Evolutionary conservation across 2,329 filamentous ascomycete genomes (phyloP).

Genomic region (Colletotrichum plurivorum): DNA sequence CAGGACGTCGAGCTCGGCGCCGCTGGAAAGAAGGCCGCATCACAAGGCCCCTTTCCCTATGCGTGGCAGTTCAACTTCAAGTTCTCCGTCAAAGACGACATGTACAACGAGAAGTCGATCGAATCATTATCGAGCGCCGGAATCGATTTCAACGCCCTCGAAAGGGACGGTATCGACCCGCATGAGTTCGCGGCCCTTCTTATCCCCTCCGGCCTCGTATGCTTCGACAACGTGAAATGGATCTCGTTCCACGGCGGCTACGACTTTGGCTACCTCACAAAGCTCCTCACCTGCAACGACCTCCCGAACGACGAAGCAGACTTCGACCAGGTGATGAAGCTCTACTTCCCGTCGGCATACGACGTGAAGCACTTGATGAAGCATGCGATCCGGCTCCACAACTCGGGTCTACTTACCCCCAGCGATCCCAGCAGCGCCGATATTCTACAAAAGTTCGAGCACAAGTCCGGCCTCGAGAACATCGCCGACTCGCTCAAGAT

Average conservation of each 20-base stretch:
- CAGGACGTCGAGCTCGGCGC: conserved; percentile 57
- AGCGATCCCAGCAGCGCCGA: conserved; percentile 76
- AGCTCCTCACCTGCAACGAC: conserved; percentile 86
- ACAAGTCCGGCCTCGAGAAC: conserved; percentile 92
- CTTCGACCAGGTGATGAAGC: conserved; percentile 89
- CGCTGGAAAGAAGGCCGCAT: conserved; percentile 56
- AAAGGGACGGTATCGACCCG: conserved; percentile 91
- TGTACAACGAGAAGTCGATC: conserved; percentile 97
- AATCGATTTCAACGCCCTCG: conserved; percentile 89
- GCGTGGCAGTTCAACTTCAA: conserved; percentile 99
- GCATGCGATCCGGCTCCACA: conserved; percentile 81
- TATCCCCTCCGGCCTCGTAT: conserved; percentile 91
- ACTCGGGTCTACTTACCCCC: conserved; percentile 73
- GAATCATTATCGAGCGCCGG: conserved; percentile 91
- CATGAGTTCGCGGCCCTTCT: conserved; percentile 89
- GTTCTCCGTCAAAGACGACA: conserved; percentile 94
- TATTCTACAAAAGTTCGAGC: conserved; percentile 87
- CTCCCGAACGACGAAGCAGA: conserved; percentile 91
- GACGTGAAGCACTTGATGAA: conserved; percentile 99
- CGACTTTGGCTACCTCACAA: conserved; percentile 97
- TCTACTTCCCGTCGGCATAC: conserved; percentile 93
- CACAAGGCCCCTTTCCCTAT: conserved; percentile 76
- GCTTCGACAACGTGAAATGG: conserved; percentile 92
- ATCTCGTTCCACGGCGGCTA: conserved; percentile 98
- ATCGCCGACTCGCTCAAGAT: conserved; percentile 94